Evolutionary conservation across 257 asterid genomes (phyloP).

Genomic region (Ajuga chamaepitys): DNA sequence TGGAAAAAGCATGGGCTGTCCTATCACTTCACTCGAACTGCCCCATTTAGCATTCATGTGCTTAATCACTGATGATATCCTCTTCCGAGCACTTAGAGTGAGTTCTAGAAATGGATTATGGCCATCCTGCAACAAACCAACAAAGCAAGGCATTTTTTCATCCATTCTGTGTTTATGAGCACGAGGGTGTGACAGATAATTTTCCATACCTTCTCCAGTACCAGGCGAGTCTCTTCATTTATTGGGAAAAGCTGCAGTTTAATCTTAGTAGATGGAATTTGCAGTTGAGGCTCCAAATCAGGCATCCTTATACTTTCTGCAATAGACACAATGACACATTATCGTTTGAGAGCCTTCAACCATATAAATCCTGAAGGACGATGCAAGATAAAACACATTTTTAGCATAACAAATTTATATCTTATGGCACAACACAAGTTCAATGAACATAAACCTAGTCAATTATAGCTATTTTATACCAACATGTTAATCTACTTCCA

Average conservation of each 20-base stretch:
- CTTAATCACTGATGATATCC: conserved; percentile 73
- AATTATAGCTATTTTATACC: background rate
- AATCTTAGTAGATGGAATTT: conserved; percentile 48
- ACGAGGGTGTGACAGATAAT: background rate
- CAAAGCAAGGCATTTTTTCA: background rate
- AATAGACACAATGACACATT: conserved; percentile 1
- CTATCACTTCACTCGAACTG: conserved; percentile 33
- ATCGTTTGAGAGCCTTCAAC: conserved; percentile 3
- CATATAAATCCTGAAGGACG: background rate
- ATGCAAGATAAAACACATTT: conserved; percentile 7
- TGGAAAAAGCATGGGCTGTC: conserved; percentile 70
- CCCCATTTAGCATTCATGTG: conserved; percentile 82
- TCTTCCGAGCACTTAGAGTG: conserved; percentile 58
- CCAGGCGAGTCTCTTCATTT: conserved; percentile 40
- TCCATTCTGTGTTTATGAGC: background rate
- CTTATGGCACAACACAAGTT: background rate
- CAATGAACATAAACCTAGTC: background rate
- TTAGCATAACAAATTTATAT: background rate
- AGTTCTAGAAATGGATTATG: conserved; percentile 87
- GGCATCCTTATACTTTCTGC: conserved; percentile 19
- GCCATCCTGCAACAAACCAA: conserved; percentile 51
- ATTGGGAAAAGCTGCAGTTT: conserved; percentile 87
- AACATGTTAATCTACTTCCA: background rate
- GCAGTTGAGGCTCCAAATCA: conserved; percentile 25
- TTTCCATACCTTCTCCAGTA: conserved; percentile 60